Evolutionary conservation across 805 yeast species (phyloP), one percentile per base, ranked within the genome.

Genomic region (Candida ovalis): DNA sequence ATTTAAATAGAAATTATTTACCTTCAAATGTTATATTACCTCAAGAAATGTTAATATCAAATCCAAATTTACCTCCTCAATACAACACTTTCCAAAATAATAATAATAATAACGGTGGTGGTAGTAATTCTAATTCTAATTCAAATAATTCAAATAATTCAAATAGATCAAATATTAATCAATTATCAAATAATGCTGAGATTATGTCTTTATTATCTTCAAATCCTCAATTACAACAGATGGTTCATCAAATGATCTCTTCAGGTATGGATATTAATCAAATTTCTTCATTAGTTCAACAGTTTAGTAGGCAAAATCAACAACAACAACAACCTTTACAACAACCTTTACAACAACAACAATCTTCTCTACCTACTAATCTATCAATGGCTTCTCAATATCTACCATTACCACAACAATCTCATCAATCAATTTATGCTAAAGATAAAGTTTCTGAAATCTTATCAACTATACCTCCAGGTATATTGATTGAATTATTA

Each of bases 381-480:
- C 61, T 76, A 28, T 66, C 79, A 23, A 71, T 72, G 56, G 89
- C 90, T 0, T 71, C 86, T 0, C 74, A 72, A 45, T 72, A 64
- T 49, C 64, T 86, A 49, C 88, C 91, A 2, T 69, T 76, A 75
- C 39, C 78, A 22, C 60, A 61, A 37, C 59, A 56, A 35, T 50
- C 58, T 2, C 57, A 55, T 41, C 57, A 55, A 19, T 45, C 55
- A 3, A 52, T 83, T 51, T 67, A 68, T 19, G 65, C 73, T 3
- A 74, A 80, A 33, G 88, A 83, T 56, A 76, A 76, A 37, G 79
- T 84, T 40, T 82, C 84, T 27, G 72, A 75, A 49, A 84, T 83
- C 25, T 67, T 86, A 50, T 75, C 84, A 50, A 70, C 77, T 40
- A 77, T 86, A 19, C 84, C 88, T 3, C 94, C 94, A 3, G 77